These are phyloP conservation scores for Boletus barrowsii DNA, from an alignment of 768 basidiomycete species.

Conservation along the genomic window DNA sequence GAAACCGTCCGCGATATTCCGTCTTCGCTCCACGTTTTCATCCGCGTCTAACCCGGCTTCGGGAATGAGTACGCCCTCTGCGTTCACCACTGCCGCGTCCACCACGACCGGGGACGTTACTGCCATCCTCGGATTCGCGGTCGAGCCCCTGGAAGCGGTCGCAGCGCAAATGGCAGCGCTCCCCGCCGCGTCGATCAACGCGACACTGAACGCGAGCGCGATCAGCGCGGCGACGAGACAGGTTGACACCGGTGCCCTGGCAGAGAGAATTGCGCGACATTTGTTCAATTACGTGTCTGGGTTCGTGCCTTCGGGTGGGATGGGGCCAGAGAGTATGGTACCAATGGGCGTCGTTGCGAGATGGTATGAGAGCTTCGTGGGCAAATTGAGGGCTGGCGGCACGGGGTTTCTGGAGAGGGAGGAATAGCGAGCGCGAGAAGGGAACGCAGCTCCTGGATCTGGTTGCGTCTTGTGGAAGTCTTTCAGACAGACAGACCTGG, in stretches of 20 bases:
- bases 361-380: slow-evolving; percentile 70
- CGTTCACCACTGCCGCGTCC: slow-evolving; percentile 29
- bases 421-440: slow-evolving; percentile 1
- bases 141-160: slow-evolving; percentile 71
- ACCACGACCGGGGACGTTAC: slow-evolving; percentile 49
- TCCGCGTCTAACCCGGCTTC: slow-evolving; percentile 29
- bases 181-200: slow-evolving; percentile 31
- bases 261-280: slow-evolving; percentile 50
- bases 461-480: not conserved
- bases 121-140: slow-evolving; percentile 73
- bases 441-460: not conserved
- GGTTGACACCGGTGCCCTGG: slow-evolving; percentile 16
- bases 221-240: slow-evolving; percentile 10
- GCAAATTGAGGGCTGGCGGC: slow-evolving; percentile 58
- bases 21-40: slow-evolving; percentile 66
- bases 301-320: slow-evolving; percentile 45
- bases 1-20: slow-evolving; percentile 87
- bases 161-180: slow-evolving; percentile 52
- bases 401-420: slow-evolving; percentile 56
- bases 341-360: slow-evolving; percentile 61
- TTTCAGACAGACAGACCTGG: not conserved
- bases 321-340: slow-evolving; percentile 51
- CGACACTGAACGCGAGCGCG: slow-evolving; percentile 15
- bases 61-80: slow-evolving; percentile 30
- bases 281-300: slow-evolving; percentile 73